Conservation (phyloP, 2,329 filamentous ascomycete genomes). For the Sporothrix brasiliensis region DNA sequence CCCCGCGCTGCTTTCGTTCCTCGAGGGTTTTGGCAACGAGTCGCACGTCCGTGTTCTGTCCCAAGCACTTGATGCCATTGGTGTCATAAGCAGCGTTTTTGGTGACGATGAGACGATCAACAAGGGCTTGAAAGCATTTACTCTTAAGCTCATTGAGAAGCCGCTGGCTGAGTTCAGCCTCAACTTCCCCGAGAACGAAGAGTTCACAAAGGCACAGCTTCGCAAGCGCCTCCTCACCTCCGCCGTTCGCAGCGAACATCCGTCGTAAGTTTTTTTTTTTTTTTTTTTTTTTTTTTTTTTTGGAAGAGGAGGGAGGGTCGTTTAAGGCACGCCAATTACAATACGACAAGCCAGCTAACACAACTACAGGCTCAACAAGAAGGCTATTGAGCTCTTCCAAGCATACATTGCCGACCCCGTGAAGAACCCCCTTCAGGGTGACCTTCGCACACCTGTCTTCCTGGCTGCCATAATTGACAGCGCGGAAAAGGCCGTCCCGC, state of each 20-base stretch:
- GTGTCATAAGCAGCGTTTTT: slow-evolving; percentile 81
- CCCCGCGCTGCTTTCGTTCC: slow-evolving; percentile 76
- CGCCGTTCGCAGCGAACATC: slow-evolving; percentile 76
- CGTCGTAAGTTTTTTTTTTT: slow-evolving; percentile 57
- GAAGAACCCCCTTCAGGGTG: slow-evolving; percentile 72
- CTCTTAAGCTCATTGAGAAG: slow-evolving; percentile 72
- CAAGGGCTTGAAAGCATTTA: slow-evolving; percentile 75
- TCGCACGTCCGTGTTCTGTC: slow-evolving; percentile 86
- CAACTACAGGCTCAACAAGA: slow-evolving; percentile 61
- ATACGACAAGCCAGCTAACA: slow-evolving; percentile 25
- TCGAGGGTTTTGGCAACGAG: slow-evolving; percentile 82
- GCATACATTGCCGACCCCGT: slow-evolving; percentile 74
- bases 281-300: no score
- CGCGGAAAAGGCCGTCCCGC: slow-evolving; percentile 68
- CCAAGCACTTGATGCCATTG: slow-evolving; percentile 77
- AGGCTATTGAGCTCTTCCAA: slow-evolving; percentile 78
- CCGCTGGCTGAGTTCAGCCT: slow-evolving; percentile 82
- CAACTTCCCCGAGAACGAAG: slow-evolving; percentile 76
- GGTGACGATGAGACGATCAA: slow-evolving; percentile 72
- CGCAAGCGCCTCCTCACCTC: slow-evolving; percentile 77
- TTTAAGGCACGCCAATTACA: neutral
- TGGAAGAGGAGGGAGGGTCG: no score
- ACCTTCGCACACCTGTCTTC: slow-evolving; percentile 79
- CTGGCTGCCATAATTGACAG: slow-evolving; percentile 72
- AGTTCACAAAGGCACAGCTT: slow-evolving; percentile 79